Evolutionary conservation across 768 basidiomycete species (phyloP), one percentile per base, ranked within the genome.

Genomic region (Lactarius hatsudake): DNA sequence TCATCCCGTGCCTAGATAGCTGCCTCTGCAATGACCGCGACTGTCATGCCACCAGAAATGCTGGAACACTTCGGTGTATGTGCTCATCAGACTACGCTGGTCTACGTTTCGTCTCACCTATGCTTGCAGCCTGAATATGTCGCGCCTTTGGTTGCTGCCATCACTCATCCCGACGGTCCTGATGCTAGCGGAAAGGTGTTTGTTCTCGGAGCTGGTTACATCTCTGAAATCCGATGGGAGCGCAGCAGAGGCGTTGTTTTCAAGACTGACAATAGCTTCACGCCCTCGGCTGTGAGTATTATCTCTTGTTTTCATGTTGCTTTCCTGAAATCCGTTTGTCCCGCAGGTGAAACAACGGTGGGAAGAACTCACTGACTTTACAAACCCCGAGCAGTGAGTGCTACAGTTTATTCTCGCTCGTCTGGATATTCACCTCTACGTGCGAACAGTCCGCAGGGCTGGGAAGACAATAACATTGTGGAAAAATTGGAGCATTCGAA

Each of bases 11-110:
- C 20, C 15, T 69, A 94, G 93, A 88, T 93, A 67, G 96, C 96
- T n/a, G 96, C 96, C 0, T 96, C 94, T 3, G 85, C 86, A 3
- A 98, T 98, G 96, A 97, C 95, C 3, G 95, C 89, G 73, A 97
- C 94, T 0, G 81, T 96, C 71, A 93, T 98, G 91, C 92, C 96
- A 10, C 89, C 91, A 23, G 96, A 98, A 64, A 87, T 97, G 85
- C 85, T 98, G 63, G 89, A 84, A n/a, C 90, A 92, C 73, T 79
- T 97, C 48, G 88, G 89, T 76, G 90, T 90, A 75, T 13, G 71
- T 59, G 34, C 28, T 55, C 10, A 59, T 55, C 26, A 12, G 8
- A 61, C 13, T 17, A 23, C 8, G 0, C 23, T 15, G 28, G 30
- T 40, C 23, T 34, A 38, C 32, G 20, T 32, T 38, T 51, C 13